Conservation (phyloP, 805 yeast genomes). For the Wickerhamomyces chambardii region DNA sequence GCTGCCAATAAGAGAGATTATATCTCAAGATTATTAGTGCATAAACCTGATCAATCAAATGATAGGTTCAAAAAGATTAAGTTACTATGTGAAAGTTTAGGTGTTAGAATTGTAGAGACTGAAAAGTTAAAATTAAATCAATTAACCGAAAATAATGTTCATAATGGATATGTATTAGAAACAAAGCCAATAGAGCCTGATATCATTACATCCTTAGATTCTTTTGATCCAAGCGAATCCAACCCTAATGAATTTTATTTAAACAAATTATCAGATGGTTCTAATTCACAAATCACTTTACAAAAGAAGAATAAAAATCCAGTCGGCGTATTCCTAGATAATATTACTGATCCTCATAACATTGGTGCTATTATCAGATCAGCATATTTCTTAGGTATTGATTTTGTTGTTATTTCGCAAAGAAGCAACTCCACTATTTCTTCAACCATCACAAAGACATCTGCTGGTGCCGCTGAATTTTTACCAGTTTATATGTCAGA, state of each 20-base stretch:
- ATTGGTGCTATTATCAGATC: conserved; percentile 77
- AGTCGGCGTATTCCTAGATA: conserved; percentile 68
- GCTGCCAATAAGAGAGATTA: conserved; percentile 42
- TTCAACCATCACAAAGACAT: conserved; percentile 70
- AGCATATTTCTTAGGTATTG: conserved; percentile 77
- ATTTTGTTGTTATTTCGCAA: conserved; percentile 62
- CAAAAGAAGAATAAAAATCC: conserved; percentile 33
- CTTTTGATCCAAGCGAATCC: conserved; percentile 1
- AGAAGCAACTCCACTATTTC: conserved; percentile 67
- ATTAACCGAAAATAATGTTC: conserved; percentile 61
- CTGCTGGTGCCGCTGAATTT: conserved; percentile 79
- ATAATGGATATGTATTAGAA: conserved; percentile 72
- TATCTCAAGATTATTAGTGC: conserved; percentile 41
- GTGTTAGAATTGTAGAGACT: conserved; percentile 11
- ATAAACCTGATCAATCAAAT: conserved; percentile 26
- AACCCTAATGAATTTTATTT: not conserved
- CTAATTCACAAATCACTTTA: conserved; percentile 7
- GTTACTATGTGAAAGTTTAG: conserved; percentile 31
- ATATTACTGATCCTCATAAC: conserved; percentile 80
- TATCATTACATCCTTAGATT: conserved; percentile 7
- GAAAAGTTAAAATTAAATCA: conserved; percentile 44
- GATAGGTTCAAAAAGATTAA: conserved; percentile 30
- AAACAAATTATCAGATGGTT: conserved; percentile 1
- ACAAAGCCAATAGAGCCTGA: conserved; percentile 41
- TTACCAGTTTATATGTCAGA: conserved; percentile 48